Base-by-base conservation (phyloP, 805 yeast species). In the Cyberlindnera bimundalis region DNA sequence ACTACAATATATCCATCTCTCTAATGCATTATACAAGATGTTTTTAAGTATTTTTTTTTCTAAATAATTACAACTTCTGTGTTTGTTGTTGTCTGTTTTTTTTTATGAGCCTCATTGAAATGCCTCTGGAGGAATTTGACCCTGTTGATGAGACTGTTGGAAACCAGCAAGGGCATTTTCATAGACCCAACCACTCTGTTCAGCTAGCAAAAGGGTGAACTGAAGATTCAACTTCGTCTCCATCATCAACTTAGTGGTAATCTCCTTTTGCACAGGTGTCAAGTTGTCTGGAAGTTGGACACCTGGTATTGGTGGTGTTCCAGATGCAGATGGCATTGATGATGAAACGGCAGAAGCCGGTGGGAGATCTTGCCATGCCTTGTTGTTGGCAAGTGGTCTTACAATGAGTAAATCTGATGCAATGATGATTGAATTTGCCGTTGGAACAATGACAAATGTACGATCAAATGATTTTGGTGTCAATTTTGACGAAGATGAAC, bases 161-260 rank as follows among this genome's bases (percentile, higher is more conserved):
- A 91, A 91, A 41, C 85, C 81, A 32, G 71, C 71, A 12, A 78
- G 66, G 20, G 96, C 90, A 39, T 67, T 71, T 20, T 76, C 79
- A 51, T 78, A 81, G 60, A 85, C 83, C 90, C 95, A 90, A 40
- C 76, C 73, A 55, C 96, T 87, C 61, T 89, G 96, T 59, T 88
- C 89, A 42, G 89, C 82, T 29, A 93, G 72, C 84, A 90, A 77
- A 20, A 79, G 65, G 0, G 91, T 85, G 60, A 80, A 90, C 53
- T 85, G 84, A n/a, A 84, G 68, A 50, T 76, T 89, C 51, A 90
- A 68, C 35, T 79, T 78, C 0, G 97, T 90, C 47, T 83, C 86
- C 20, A 73, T 60, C 64, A 83, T 76, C 18, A 91, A 64, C 53
- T 75, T 81, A 17, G 74, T 71, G 14, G 86, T 70, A 5, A 87